Base-by-base conservation (phyloP, 345 rosid species). In the Populus ilicifolia region DNA sequence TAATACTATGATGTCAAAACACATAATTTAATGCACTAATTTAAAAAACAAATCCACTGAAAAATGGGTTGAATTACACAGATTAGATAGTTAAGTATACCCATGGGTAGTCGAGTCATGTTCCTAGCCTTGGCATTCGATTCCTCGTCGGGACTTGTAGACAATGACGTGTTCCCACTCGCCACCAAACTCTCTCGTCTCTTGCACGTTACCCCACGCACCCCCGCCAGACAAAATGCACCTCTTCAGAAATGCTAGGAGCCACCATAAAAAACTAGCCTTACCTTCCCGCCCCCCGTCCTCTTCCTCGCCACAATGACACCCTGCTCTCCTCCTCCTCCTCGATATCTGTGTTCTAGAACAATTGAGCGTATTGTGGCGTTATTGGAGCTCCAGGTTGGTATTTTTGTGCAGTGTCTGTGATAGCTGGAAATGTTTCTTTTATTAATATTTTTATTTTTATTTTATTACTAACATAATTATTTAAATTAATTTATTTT, bases 131-230 rank as follows among this genome's bases (percentile, higher is more conserved):
- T 46, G 78, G 77, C 61, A 73, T 43, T 70, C 14, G 78, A 75
- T 75, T 50, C 72, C 25, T 85, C 82, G 87, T 87, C 87, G 81
- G 83, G 79, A 77, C 84, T 69, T 63, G 79, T 67, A 65, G 85
- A 79, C 83, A 76, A n/a, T 54, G 85, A 83, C 85, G 83, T 82
- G 75, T 77, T 64, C 66, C 70, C 70, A 48, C 74, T 56, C 63
- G 5, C 29, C 29, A n/a, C 59, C 29, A 23, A 56, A 33, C 71
- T 25, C 35, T 39, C 27, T 18, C 8, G 16, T 6, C 25, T 13
- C 73, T 18, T 36, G 6, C 35, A 29, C 63, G 43, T 73, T 74
- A 54, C 68, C 83, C 78, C 66, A 52, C 72, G 63, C 29, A 23
- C 27, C 14, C 21, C 29, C 63, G 10, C 27, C 63, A n/a, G 13